Percentiles rank a stretch among this genome's conserved stretches.
Conservation (phyloP, 2,329 filamentous ascomycete species). For the Ambrosiella cleistominuta region DNA sequence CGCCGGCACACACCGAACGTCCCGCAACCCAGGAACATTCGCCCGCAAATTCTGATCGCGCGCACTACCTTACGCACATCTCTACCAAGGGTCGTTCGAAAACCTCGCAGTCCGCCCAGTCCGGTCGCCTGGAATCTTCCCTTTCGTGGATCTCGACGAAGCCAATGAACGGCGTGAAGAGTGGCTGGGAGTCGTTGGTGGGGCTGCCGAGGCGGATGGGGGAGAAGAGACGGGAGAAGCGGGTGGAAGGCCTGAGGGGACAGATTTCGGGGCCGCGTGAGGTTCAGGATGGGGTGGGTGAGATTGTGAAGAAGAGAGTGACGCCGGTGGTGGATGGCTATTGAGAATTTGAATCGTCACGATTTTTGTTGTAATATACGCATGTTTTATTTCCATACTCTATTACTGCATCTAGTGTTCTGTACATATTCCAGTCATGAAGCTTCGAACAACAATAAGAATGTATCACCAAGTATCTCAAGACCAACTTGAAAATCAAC, state of each 20-base stretch:
- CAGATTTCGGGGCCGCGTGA: slow-evolving; percentile 43
- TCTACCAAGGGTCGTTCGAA: neutral
- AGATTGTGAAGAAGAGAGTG: slow-evolving; percentile 30
- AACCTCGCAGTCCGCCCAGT: slow-evolving; percentile 7
- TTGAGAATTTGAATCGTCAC: neutral
- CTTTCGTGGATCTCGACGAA: slow-evolving; percentile 4
- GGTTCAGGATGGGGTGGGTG: slow-evolving; percentile 40
- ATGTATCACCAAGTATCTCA: neutral
- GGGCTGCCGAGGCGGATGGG: slow-evolving; percentile 37
- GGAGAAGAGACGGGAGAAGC: slow-evolving; percentile 40
- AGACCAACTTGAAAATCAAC: neutral
- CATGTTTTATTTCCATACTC: too few relatives aligned
- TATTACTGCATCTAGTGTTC: too few relatives aligned
- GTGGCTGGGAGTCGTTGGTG: slow-evolving; percentile 20
- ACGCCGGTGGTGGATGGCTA: neutral
- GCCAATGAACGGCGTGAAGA: slow-evolving; percentile 6
- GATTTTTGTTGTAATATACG: too few relatives aligned
- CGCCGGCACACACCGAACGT: too few relatives aligned
- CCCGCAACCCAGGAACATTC: too few relatives aligned
- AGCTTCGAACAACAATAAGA: neutral
- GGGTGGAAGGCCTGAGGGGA: slow-evolving; percentile 37
- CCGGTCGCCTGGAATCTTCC: neutral
- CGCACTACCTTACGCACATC: neutral
- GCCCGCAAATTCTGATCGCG: neutral
- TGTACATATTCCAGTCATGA: too few relatives aligned